phyloP scores from a whole-genome alignment of 371 early-diverging fungal species.

The Mortierella sp. region DNA sequence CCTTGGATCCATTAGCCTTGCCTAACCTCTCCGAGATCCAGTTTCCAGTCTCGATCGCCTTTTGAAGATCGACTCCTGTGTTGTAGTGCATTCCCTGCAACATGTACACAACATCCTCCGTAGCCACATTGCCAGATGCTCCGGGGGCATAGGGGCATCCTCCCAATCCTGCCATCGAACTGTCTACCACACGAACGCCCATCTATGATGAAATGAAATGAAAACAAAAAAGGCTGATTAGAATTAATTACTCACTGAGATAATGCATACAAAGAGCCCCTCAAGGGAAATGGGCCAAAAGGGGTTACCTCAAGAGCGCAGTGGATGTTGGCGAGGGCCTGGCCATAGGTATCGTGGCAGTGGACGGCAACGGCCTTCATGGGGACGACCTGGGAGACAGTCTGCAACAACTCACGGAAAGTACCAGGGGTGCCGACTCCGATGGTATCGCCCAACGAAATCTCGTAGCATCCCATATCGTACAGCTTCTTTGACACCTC shows the following conservation, averaged over 20 bases:
- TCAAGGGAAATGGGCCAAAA: not conserved
- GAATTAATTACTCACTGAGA: not conserved
- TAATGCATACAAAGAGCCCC: not conserved
- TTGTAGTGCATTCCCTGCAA: constrained; percentile 86
- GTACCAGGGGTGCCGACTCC: constrained; percentile 91
- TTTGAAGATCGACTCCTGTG: constrained; percentile 84
- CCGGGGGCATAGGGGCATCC: constrained; percentile 98
- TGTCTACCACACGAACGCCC: constrained; percentile 93
- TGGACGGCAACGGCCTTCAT: constrained; percentile 89
- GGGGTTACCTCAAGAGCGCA: constrained; percentile 77
- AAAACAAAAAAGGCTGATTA: not conserved
- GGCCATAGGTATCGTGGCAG: constrained; percentile 98
- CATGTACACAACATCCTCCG: constrained; percentile 97
- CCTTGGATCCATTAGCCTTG: constrained; percentile 66
- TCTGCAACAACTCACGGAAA: constrained; percentile 80
- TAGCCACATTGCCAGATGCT: constrained; percentile 97
- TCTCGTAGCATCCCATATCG: constrained; percentile 97
- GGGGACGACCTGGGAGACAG: constrained; percentile 81
- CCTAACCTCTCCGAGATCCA: constrained; percentile 88
- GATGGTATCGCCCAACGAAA: constrained; percentile 97
- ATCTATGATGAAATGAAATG: constrained; percentile 52
- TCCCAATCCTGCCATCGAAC: constrained; percentile 94
- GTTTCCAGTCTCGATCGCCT: constrained; percentile 81
- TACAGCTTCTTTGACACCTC: constrained; percentile 79
- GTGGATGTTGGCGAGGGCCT: constrained; percentile 95